Conservation (phyloP, 2,329 filamentous ascomycete genomes). For the Mycogone perniciosa region DNA sequence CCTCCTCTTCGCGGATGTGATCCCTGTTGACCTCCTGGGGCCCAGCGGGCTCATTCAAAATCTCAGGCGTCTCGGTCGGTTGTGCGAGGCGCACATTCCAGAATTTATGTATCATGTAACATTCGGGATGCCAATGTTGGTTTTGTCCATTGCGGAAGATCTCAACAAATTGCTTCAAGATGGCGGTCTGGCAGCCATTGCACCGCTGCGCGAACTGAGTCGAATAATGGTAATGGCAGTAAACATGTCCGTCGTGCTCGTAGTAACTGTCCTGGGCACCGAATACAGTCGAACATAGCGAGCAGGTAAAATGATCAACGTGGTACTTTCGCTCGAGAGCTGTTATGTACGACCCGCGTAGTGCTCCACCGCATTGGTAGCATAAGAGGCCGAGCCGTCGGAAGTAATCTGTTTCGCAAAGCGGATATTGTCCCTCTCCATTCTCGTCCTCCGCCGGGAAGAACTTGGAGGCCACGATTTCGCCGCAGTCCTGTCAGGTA, state of each 20-base stretch:
- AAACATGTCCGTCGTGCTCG: conserved; percentile 92
- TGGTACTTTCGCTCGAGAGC: conserved; percentile 97
- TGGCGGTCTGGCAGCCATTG: conserved; percentile 94
- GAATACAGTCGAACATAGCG: conserved; percentile 94
- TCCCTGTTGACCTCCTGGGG: conserved; percentile 57
- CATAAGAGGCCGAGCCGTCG: conserved; percentile 84
- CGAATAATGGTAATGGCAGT: conserved; percentile 98
- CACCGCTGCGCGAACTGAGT: conserved; percentile 94
- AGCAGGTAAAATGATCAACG: conserved; percentile 98
- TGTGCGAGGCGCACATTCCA: conserved; percentile 90
- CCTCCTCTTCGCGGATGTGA: conserved; percentile 75
- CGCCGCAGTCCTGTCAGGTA: conserved; percentile 72
- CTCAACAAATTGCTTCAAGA: conserved; percentile 97
- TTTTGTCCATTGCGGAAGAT: conserved; percentile 97
- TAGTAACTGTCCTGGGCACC: conserved; percentile 98
- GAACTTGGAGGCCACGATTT: conserved; percentile 98
- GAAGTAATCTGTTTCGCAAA: conserved; percentile 98
- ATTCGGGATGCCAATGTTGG: conserved; percentile 98
- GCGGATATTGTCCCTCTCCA: conserved; percentile 78
- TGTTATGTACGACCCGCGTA: conserved; percentile 96
- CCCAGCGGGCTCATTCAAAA: conserved; percentile 34
- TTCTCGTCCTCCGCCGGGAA: conserved; percentile 92
- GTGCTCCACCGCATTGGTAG: conserved; percentile 82
- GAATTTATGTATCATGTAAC: conserved; percentile 99
- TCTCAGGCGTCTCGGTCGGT: conserved; percentile 45